These are phyloP conservation scores for Oemleria cerasiformis DNA, from an alignment of 306 rosid genomes.

Conservation along the genomic window DNA sequence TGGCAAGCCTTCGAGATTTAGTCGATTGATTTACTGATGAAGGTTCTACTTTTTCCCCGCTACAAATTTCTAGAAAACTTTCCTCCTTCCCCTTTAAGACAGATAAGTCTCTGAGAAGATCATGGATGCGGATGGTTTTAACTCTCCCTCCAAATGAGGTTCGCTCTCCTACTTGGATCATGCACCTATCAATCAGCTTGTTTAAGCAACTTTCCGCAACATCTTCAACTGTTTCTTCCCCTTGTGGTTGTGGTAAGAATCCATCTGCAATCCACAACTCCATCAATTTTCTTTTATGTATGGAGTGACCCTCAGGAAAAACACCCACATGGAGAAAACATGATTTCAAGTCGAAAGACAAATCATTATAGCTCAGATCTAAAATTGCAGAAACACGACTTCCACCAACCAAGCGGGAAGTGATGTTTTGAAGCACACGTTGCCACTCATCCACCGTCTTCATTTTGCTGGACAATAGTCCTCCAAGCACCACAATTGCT, in stretches of 20 bases:
- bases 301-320: neutral
- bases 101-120: neutral
- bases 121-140: conserved; percentile 8
- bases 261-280: conserved; percentile 4
- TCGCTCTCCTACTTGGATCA: neutral
- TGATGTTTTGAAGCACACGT: neutral
- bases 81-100: no score
- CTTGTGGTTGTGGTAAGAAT: conserved; percentile 4
- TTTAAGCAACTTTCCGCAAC: conserved; percentile 5
- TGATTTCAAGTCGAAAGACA: conserved; percentile 9
- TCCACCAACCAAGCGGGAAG: neutral
- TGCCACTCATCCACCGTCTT: neutral
- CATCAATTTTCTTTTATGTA: neutral
- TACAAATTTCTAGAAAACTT: no score
- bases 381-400: neutral
- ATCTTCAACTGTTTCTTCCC: neutral
- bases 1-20: neutral
- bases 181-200: neutral
- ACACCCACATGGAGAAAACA: conserved; percentile 20
- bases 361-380: conserved; percentile 5
- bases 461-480: neutral
- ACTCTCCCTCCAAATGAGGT: neutral
- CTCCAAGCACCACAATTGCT: neutral
- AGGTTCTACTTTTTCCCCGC: no score
- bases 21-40: no score